Evolutionary conservation across 176 grass and related monocot species (phyloP).

Genomic region (Oryza meridionalis): DNA sequence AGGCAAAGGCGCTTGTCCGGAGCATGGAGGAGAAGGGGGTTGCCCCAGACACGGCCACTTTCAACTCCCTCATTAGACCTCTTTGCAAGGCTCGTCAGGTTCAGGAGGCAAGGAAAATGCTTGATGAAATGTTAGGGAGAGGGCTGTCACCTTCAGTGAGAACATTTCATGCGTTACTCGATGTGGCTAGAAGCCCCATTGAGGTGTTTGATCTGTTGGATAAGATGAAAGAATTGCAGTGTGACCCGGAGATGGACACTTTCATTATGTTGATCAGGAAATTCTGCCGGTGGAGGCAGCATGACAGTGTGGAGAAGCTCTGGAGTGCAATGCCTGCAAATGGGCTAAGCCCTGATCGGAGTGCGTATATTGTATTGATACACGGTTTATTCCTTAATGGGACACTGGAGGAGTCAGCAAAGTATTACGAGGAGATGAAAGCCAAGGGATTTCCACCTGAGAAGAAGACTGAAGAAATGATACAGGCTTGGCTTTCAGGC

Average conservation of each 20-base stretch:
- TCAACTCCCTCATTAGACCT: constrained; percentile 76
- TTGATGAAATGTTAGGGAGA: constrained; percentile 74
- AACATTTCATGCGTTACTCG: constrained; percentile 81
- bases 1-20: constrained; percentile 61
- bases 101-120: constrained; percentile 64
- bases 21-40: constrained; percentile 71
- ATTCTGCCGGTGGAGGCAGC: constrained; percentile 72
- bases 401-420: constrained; percentile 61
- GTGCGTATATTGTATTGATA: constrained; percentile 77
- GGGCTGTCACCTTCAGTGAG: constrained; percentile 61
- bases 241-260: constrained; percentile 59
- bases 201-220: constrained; percentile 70
- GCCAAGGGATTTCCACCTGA: constrained; percentile 70
- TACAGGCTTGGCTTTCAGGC: constrained; percentile 64
- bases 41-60: constrained; percentile 61
- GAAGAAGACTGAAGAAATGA: constrained; percentile 76
- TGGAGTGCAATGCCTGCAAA: constrained; percentile 78
- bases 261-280: constrained; percentile 90
- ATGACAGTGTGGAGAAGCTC: constrained; percentile 64
- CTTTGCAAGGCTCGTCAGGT: constrained; percentile 64
- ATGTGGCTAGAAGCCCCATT: constrained; percentile 49
- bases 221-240: constrained; percentile 59
- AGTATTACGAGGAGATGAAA: constrained; percentile 84
- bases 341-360: constrained; percentile 69
- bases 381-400: constrained; percentile 83